Evolutionary conservation across 2,329 filamentous ascomycete species (phyloP), one percentile per base, ranked within the genome.

Genomic region (Stachybotrys chlorohalonatus): DNA sequence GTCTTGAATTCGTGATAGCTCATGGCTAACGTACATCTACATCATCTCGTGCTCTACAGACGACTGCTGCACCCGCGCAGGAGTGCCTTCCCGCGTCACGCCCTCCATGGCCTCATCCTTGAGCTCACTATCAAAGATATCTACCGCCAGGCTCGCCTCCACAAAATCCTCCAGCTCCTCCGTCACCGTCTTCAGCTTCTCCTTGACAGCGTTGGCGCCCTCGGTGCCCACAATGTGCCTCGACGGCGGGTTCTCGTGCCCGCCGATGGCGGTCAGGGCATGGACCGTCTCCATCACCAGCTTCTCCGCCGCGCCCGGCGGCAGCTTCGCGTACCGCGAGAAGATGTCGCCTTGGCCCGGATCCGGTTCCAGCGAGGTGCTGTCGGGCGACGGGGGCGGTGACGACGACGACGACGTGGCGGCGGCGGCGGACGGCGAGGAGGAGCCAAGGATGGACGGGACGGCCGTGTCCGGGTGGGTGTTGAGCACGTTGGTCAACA

Each of bases 151-250:
- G 64, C 91, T 96, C 31, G 91, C 87, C 63, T 95, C 90, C 31
- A 96, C 87, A 70, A 97, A 97, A 62, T 97, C 94, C 69, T 97
- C 94, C 55, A 97, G 74, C 73, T 97, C 94, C 68, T 97, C 92
- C 59, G 90, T 95, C 3, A 96, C 90, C 2, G 91, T 96, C 75
- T 95, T 96, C 54, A 99, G 75, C 73, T 97, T 97, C 73, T 97
- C 94, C 69, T 93, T 95, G 46, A 97, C 93, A 47, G 89, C 89
- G 6, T 84, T 80, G 11, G 93, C 87, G 1, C 90, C 93, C 69
- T 97, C 94, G 54, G 87, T 84, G 0, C 94, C 93, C 2, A 97
- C 92, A 63, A 97, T 96, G 68, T 97, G 93, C 36, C 94, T 79
- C 1, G 91, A 90, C 0, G 94, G 94, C 1, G 94, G 94, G 68